Evolutionary conservation across 768 basidiomycete genomes (phyloP).

Genomic region (Hygrophorus pudorinus): DNA sequence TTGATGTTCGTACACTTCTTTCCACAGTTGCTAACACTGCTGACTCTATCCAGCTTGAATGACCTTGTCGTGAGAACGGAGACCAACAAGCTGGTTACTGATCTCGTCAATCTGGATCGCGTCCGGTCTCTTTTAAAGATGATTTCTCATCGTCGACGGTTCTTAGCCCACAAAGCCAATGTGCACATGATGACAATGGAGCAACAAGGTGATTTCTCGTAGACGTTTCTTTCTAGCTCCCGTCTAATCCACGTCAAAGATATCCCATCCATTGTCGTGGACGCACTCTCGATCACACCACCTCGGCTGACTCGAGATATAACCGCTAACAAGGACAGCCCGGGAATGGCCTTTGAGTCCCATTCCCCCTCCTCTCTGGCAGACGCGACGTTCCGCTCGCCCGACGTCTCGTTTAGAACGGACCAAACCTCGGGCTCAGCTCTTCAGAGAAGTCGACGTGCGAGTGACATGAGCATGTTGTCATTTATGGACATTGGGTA

Average conservation of each 20-base stretch:
- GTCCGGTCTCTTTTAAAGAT: slow-evolving; percentile 74
- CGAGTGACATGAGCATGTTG: slow-evolving; percentile 52
- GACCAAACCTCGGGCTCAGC: slow-evolving; percentile 32
- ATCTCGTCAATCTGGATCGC: slow-evolving; percentile 77
- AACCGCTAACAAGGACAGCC: slow-evolving; percentile 29
- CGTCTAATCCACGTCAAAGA: slow-evolving; percentile 24
- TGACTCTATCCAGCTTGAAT: slow-evolving; percentile 46
- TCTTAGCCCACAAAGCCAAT: slow-evolving; percentile 42
- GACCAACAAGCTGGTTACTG: slow-evolving; percentile 70
- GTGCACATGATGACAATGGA: slow-evolving; percentile 26
- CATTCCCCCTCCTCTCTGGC: slow-evolving; percentile 27
- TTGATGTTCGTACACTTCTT: slow-evolving; percentile 52
- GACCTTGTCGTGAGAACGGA: slow-evolving; percentile 71
- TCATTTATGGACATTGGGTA: slow-evolving; percentile 34
- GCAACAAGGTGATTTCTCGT: slow-evolving; percentile 25
- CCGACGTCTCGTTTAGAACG: slow-evolving; percentile 37
- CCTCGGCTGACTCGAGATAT: slow-evolving; percentile 47
- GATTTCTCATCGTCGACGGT: slow-evolving; percentile 62
- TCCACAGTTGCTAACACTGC: not conserved
- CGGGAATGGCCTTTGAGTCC: slow-evolving; percentile 18
- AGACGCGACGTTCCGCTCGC: slow-evolving; percentile 24
- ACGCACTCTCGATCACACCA: slow-evolving; percentile 43
- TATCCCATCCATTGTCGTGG: slow-evolving; percentile 66
- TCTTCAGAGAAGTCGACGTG: slow-evolving; percentile 44
- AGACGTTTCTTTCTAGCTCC: not conserved